Evolutionary conservation across 768 basidiomycete genomes (phyloP), one percentile per base, ranked within the genome.

Genomic region (Ramaria sp.): DNA sequence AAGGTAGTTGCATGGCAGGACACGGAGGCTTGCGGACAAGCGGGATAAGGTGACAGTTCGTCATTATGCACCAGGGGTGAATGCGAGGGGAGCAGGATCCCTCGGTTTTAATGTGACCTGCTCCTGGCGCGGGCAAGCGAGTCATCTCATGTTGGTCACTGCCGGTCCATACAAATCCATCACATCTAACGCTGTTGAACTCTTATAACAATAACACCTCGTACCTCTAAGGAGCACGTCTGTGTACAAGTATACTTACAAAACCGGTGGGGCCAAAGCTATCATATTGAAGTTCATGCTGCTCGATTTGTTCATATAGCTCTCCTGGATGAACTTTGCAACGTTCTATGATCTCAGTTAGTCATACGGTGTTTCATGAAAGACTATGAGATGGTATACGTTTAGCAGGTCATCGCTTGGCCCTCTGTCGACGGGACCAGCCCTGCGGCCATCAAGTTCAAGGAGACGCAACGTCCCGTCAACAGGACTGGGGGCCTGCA

Each of bases 391-490:
- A 30, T 43, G n/a, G 24, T 44, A 47, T 37, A 78, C 87, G 64
- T 71, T 63, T 49, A 91, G 65, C 42, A 91, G 68, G 63, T 85
- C 71, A 1, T 57, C 67, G 59, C 78, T 80, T 55, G 72, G 70
- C 0, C 88, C 88, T 59, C 83, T 76, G 64, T 96, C 92, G 60
- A 96, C 72, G 1, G 93, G 91, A 3, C 88, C 88, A 8, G 64
- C 68, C 42, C 93, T 70, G 41, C 80, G 69, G 0, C 93, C 93
- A 67, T 96, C 92, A 45, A 98, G 70, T 66, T 96, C 94, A 43
- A 95, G 70, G 6, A 96, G 66, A 44, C 85, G 74, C 34, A 62
- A 60, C 57, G 67, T 58, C 30, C 15, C 56, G 18, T 65, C 52
- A 12, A 20, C 53, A 55, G 70, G 64, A 30, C 68, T 71, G 1